Percentiles rank a stretch among this genome's conserved stretches.
Conservation (phyloP, 257 asterid genomes). For the Thymus mandschuricus region DNA sequence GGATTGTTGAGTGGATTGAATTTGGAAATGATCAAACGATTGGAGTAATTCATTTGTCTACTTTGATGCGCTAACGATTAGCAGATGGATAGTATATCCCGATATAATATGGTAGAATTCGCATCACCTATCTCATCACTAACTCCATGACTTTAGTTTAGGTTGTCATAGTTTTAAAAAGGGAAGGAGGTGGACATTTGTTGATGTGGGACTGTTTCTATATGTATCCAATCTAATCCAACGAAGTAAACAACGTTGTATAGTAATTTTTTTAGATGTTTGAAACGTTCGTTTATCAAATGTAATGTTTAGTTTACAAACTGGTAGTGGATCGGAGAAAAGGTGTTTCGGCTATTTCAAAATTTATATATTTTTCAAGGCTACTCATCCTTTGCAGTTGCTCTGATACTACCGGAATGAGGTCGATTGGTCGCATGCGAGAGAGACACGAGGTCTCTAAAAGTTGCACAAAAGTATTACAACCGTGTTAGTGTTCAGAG, state of each 20-base stretch:
- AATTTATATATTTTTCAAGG: constrained; percentile 50
- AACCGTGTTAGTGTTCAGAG: constrained; percentile 74
- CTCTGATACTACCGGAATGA: constrained; percentile 79
- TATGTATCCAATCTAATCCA: neutral
- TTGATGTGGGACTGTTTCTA: neutral
- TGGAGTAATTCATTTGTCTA: too few species aligned
- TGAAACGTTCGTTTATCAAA: neutral
- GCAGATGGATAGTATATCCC: too few species aligned
- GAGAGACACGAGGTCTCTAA: constrained; percentile 69
- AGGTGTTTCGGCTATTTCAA: neutral
- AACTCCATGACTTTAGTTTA: neutral
- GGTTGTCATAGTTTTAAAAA: neutral
- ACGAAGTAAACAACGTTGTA: neutral
- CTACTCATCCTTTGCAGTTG: constrained; percentile 90
- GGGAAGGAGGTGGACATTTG: too few species aligned
- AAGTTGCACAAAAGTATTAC: too few species aligned
- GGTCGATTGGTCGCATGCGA: constrained; percentile 89
- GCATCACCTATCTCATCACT: neutral
- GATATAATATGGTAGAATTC: too few species aligned
- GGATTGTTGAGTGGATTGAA: neutral
- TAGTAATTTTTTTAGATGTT: constrained; percentile 5
- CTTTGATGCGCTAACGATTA: too few species aligned
- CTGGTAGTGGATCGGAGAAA: neutral
- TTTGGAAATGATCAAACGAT: neutral
- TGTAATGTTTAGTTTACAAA: neutral